Base-by-base conservation (phyloP, 1,284 basidiomycete genomes). In the Anthracocystis setariae region DNA sequence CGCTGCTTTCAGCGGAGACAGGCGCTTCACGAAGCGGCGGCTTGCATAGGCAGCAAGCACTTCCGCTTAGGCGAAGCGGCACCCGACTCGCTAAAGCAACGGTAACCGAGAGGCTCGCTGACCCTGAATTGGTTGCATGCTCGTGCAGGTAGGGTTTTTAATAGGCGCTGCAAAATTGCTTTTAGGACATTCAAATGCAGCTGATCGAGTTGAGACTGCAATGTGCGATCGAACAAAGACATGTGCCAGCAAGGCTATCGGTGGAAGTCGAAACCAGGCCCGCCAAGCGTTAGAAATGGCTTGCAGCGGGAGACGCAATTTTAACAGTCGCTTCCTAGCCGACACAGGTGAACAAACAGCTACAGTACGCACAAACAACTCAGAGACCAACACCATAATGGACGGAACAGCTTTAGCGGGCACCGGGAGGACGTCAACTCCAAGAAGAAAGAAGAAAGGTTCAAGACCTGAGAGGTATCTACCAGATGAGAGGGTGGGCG, bases 301-400 rank as follows among this genome's bases (percentile, higher is more conserved):
- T 46, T 62, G 25, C 29, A 42, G 29, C 29, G 29, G 29, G 29
- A 29, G 29, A 29, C 29, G 29, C 29, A 29, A 12, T 29, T 29
- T 12, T 29, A 29, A 12, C 29, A 7, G 5, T 29, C 29, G 29
- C 29, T 29, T 29, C 29, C 29, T 29, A 55, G 44, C 40, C 52
- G 48, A 62, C 52, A 51, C 47, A 29, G 25, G 27, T 35, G 13
- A 25, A 50, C 40, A 55, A 62, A 42, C 43, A 55, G 29, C 21
- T 8, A 8, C 8, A 15, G 32, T 20, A 40, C 39, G 44, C 21
- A 43, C 49, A 13, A 37, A 37, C n/a, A 46, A n/a, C 29, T 29
- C 29, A 29, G n/a, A n/a, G n/a, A n/a, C n/a, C n/a, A n/a, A n/a
- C n/a, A n/a, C n/a, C n/a, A n/a, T n/a, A n/a, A n/a, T n/a, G n/a